Percentiles rank a stretch among this genome's conserved stretches.
Evolutionary conservation across 257 asterid genomes (phyloP).

Genomic region (Ehretia macrophylla): DNA sequence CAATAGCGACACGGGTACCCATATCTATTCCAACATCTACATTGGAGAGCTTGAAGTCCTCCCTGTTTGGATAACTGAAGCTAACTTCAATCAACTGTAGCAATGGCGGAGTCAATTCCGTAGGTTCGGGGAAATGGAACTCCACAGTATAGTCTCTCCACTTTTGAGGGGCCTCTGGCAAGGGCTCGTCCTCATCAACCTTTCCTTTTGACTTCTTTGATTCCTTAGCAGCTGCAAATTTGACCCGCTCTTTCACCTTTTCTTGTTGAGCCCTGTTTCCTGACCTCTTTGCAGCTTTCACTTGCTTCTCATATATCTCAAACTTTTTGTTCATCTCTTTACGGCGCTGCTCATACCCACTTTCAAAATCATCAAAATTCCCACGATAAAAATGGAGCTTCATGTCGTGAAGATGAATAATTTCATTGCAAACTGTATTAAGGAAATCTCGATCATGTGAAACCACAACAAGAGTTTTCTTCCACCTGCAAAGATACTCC

Average conservation of each 20-base stretch:
- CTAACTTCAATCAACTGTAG: slow-evolving; percentile 63
- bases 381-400: slow-evolving; percentile 61
- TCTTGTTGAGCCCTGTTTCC: slow-evolving; percentile 61
- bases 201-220: slow-evolving; percentile 50
- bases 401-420: slow-evolving; percentile 62
- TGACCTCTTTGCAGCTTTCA: slow-evolving; percentile 54
- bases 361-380: slow-evolving; percentile 55
- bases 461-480: slow-evolving; percentile 68
- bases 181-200: slow-evolving; percentile 51
- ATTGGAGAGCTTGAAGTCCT: slow-evolving; percentile 52
- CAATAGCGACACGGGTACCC: slow-evolving; percentile 78
- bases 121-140: slow-evolving; percentile 76
- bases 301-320: slow-evolving; percentile 51
- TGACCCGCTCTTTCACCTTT: slow-evolving; percentile 59
- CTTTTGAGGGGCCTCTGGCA: slow-evolving; percentile 52
- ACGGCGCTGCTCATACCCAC: slow-evolving; percentile 60
- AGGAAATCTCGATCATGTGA: slow-evolving; percentile 68
- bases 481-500: slow-evolving; percentile 68
- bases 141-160: slow-evolving; percentile 72
- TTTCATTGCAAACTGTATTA: slow-evolving; percentile 53
- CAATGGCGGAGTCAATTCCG: slow-evolving; percentile 64
- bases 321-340: slow-evolving; percentile 57
- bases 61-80: slow-evolving; percentile 55
- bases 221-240: slow-evolving; percentile 53
- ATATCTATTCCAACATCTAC: slow-evolving; percentile 73